Evolutionary conservation across 2,329 filamentous ascomycete genomes (phyloP), one percentile per base, ranked within the genome.

Genomic region (Colletotrichum acutatum): DNA sequence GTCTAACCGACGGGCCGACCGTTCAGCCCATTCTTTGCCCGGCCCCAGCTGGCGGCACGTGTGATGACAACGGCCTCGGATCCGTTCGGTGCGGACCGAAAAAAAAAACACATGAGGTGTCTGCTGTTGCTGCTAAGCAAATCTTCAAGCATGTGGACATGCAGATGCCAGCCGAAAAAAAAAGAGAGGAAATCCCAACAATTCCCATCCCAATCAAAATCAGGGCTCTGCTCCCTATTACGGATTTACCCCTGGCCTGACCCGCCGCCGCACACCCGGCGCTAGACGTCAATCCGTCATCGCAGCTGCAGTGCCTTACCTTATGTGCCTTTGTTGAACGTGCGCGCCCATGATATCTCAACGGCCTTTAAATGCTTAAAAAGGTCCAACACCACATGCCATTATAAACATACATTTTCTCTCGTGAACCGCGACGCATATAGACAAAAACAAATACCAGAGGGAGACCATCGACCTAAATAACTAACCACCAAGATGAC

Each of bases 1-100:
- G 22, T 72, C 60, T 65, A 58, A 56, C 70, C 66, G 70, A 72
- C 66, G 70, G 70, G n/a, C 70, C 66, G 66, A 32, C 53, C 22
- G 22, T 11, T 11, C 49, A 26, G 52, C 26, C 19, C 30, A 12
- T 34, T 37, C 4, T 30, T 11, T 2, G 30, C 66, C 53, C 52
- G 54, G 59, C 30, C 14, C 59, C 70, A 72, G 60, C 66, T 56
- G 66, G 54, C 34, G 32, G 9, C 30, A 11, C 60, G 11, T 14
- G n/a, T 22, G 65, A 37, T 11, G 9, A 6, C 30, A 64, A 63
- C 30, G 59, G 59, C 66, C 59, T 72, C 66, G 66, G 66, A 30
- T 37, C 63, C 46, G 68, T 22, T 49, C 32, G 24, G 65, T 58
- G 60, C 19, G 42, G 61, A 49, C 42, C 46, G 61, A 52, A 12